Percentiles rank a stretch among this genome's conserved stretches.
Conservation (phyloP, 139 green algal species). For the Pleodorina starrii region DNA sequence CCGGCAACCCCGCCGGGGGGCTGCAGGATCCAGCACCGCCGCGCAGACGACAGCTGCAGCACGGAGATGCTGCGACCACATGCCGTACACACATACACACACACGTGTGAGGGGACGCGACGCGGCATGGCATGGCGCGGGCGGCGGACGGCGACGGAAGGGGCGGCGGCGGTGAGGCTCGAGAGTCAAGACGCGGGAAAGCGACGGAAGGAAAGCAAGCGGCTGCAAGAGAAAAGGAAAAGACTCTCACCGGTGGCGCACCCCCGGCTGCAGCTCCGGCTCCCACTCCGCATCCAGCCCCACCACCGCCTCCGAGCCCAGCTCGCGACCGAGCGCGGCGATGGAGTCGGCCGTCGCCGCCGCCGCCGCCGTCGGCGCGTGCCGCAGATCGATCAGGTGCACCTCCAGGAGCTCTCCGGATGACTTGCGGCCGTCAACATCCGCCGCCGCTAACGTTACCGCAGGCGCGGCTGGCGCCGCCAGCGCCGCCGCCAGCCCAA, state of each 20-base stretch:
- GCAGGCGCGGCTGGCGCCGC: background rate
- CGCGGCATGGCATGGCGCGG: background rate
- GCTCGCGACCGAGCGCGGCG: background rate
- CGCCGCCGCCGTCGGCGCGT: background rate
- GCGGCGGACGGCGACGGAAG: too few relatives aligned
- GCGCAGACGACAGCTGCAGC: constrained; percentile 19
- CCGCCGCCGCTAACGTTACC: background rate
- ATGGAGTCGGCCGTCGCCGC: background rate
- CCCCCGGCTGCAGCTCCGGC: constrained; percentile 27
- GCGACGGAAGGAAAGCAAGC: too few relatives aligned
- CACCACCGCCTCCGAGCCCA: background rate
- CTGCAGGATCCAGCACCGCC: constrained; percentile 26
- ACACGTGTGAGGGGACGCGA: background rate
- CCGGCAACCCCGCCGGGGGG: background rate
- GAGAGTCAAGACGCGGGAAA: too few relatives aligned
- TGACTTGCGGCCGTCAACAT: background rate
- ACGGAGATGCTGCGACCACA: constrained; percentile 35
- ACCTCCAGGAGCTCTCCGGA: background rate
- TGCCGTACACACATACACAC: background rate
- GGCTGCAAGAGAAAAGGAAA: too few relatives aligned
- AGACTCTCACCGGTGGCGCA: constrained; percentile 21
- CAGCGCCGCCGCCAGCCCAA: too few relatives aligned
- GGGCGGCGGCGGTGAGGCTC: too few relatives aligned
- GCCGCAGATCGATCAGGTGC: background rate
- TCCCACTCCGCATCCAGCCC: constrained; percentile 51